Evolutionary conservation across 768 basidiomycete genomes (phyloP), one percentile per base, ranked within the genome.

Genomic region (Cubamyces sp.): DNA sequence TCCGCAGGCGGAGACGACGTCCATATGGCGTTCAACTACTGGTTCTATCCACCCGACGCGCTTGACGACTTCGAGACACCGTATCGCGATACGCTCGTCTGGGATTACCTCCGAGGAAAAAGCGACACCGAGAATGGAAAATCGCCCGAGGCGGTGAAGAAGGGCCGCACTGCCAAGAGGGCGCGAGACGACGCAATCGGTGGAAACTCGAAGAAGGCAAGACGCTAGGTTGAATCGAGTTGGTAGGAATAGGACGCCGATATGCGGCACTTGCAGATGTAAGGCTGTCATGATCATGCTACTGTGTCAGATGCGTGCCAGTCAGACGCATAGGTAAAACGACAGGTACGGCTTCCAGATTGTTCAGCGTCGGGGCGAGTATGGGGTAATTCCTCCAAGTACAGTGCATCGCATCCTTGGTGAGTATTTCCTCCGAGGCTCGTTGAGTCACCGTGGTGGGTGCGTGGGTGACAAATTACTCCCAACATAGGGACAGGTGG

Each of bases 1-100:
- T 16, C 21, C 15, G 41, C 34, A 21, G 48, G 34, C 18, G 54
- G 50, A 8, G 58, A 56, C 28, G 66, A 46, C 45, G 65, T 74
- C 18, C 71, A 72, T 53, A 74, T 74, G 73, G 73, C 73, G 34
- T 70, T 74, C 62, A 74, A 74, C 64, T 74, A 72, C 54, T 74
- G 73, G 73, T 74, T 74, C 65, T 74, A 74, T 54, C 73, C 73
- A 8, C 73, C 73, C 21, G 67, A 69, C 49, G 64, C 64, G n/a
- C 63, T 70, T 18, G 68, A 69, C 3, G 60, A 26, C 42, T 73
- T 68, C 54, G 69, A 69, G 16, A 53, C 65, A 42, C 72, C 72
- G 40, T 73, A 71, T 47, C 61, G 59, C 45, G 72, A 73, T 52
- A 56, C 62, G 37, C 46, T 70, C 3, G 69, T 72, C 2, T 73